Conservation (phyloP, 441 rosid genomes). For the Adansonia madagascariensis region DNA sequence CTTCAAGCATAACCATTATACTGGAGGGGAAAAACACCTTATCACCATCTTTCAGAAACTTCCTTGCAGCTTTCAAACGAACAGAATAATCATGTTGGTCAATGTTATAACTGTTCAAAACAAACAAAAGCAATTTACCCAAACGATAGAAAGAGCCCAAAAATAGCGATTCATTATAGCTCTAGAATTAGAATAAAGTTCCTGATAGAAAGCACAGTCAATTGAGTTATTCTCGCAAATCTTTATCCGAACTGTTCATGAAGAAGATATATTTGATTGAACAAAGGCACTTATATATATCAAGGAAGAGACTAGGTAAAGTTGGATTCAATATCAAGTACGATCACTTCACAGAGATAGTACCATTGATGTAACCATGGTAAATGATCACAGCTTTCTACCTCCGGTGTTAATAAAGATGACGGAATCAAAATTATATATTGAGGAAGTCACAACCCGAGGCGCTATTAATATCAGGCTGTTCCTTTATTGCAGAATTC, state of each 20-base stretch:
- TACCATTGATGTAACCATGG: background rate
- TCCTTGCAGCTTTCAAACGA: constrained; percentile 77
- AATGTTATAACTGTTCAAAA: constrained; percentile 72
- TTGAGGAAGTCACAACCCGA: background rate
- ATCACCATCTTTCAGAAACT: constrained; percentile 87
- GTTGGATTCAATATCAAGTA: constrained; percentile 6
- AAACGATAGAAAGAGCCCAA: background rate
- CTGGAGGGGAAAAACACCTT: constrained; percentile 49
- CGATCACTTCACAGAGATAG: background rate
- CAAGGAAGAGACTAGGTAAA: background rate
- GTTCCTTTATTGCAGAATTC: background rate
- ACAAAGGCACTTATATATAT: background rate
- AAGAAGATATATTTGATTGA: constrained; percentile 1
- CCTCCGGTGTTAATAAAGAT: background rate
- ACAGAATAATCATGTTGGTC: constrained; percentile 91
- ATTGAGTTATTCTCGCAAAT: background rate
- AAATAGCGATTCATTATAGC: background rate
- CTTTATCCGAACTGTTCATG: background rate
- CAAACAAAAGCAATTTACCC: constrained; percentile 12
- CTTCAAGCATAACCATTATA: background rate
- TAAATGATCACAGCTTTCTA: background rate
- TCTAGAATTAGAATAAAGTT: background rate
- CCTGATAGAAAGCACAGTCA: background rate
- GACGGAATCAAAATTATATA: background rate
- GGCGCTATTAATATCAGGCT: background rate